phyloP scores from a whole-genome alignment of 345 rosid genomes.

The Hypericum androsaemum region DNA sequence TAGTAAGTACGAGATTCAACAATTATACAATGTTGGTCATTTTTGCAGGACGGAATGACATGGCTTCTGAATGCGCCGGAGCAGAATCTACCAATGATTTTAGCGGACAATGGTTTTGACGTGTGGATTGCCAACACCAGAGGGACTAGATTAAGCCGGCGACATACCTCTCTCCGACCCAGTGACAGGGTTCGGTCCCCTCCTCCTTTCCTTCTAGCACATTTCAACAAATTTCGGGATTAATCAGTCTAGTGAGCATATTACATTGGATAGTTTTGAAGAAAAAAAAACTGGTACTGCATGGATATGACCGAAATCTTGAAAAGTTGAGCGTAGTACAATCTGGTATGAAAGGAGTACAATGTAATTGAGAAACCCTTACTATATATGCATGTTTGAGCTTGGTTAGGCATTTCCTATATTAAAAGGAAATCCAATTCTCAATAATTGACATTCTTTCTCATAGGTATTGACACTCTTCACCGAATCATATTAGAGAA shows the following conservation, averaged over 20 bases:
- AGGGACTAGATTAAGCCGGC: constrained; percentile 70
- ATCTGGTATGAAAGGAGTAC: not conserved
- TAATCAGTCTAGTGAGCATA: not conserved
- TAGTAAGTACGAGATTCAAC: too few species aligned
- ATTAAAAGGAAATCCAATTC: too few species aligned
- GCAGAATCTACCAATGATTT: constrained; percentile 65
- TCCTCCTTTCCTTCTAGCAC: not conserved
- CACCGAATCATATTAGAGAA: too few species aligned
- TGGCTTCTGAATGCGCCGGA: constrained; percentile 86
- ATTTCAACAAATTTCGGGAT: not conserved
- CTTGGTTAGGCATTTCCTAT: too few species aligned
- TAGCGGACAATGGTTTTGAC: constrained; percentile 87
- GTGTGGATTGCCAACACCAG: constrained; percentile 86
- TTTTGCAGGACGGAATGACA: constrained; percentile 74
- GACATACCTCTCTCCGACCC: constrained; percentile 49
- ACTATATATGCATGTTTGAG: too few species aligned
- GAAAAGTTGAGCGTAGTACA: too few species aligned
- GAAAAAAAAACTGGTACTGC: too few species aligned
- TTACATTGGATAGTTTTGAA: too few species aligned
- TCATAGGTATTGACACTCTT: too few species aligned
- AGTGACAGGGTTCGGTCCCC: constrained; percentile 25
- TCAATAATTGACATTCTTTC: too few species aligned
- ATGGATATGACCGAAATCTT: too few species aligned
- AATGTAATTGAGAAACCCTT: not conserved
- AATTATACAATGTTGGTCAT: too few species aligned